A percentile compares a stretch with the other conserved stretches of the same genome.
These are phyloP conservation scores for Trypanosomatidae sp. DNA, from an alignment of 208 protist species.

Conservation along the genomic window DNA sequence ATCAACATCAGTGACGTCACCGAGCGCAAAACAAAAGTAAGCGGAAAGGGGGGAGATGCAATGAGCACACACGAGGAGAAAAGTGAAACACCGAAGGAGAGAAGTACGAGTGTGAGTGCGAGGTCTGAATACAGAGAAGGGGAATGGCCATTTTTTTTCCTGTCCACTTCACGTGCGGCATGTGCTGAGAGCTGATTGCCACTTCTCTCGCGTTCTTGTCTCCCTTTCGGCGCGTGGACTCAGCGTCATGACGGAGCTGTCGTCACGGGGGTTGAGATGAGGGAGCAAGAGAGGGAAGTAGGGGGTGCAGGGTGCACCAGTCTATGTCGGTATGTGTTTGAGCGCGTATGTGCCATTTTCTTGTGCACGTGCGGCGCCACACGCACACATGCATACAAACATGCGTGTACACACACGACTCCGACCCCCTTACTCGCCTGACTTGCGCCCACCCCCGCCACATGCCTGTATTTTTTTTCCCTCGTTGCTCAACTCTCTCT, in stretches of 20 bases:
- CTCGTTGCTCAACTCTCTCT: too few relatives aligned
- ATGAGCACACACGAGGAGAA: background rate
- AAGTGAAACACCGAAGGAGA: slow-evolving; percentile 5
- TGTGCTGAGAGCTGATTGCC: background rate
- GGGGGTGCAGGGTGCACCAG: background rate
- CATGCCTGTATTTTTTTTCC: background rate
- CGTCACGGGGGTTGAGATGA: background rate
- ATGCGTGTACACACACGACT: background rate
- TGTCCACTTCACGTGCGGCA: background rate
- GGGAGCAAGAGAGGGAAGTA: background rate
- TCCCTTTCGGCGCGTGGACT: background rate
- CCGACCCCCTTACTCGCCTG: background rate
- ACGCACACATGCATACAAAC: background rate
- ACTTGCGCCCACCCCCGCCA: background rate
- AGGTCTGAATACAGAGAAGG: background rate
- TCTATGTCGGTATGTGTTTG: background rate
- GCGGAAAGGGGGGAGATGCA: background rate
- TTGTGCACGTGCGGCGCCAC: background rate
- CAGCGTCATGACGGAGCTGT: background rate
- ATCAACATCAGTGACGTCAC: background rate
- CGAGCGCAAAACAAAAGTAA: background rate
- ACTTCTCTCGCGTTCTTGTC: background rate
- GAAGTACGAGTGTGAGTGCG: too few relatives aligned
- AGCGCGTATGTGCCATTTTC: background rate
- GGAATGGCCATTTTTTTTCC: background rate